phyloP scores from a whole-genome alignment of 768 basidiomycete species.

The Rhodosporidiobolus sp. region DNA sequence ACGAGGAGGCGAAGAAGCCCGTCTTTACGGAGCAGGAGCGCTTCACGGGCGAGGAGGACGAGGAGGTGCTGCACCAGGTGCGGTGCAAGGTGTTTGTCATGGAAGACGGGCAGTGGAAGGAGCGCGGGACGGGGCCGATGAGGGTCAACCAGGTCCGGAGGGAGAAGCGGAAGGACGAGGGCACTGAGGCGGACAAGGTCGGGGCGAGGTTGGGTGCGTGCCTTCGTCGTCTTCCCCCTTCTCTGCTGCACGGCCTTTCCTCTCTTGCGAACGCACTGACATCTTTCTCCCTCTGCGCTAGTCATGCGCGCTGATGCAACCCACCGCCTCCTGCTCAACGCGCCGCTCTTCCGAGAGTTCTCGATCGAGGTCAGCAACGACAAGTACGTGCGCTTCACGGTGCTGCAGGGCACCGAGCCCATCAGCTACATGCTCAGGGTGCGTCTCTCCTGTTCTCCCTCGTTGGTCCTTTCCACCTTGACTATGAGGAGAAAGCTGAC shows the following conservation, averaged over 20 bases:
- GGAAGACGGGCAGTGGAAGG: slow-evolving; percentile 36
- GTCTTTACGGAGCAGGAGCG: slow-evolving; percentile 36
- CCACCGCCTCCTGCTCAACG: slow-evolving; percentile 41
- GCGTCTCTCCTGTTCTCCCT: not conserved
- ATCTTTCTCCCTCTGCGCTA: not conserved
- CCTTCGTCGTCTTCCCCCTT: not conserved
- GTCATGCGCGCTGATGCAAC: slow-evolving; percentile 44
- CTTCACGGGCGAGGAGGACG: slow-evolving; percentile 41
- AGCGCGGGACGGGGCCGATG: slow-evolving; percentile 39
- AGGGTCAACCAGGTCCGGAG: slow-evolving; percentile 23
- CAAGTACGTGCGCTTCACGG: slow-evolving; percentile 42
- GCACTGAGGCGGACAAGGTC: slow-evolving; percentile 11
- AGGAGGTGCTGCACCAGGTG: slow-evolving; percentile 32
- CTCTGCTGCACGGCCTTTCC: not conserved
- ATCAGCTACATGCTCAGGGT: slow-evolving; percentile 42
- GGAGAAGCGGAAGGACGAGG: slow-evolving; percentile 1
- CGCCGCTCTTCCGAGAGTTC: slow-evolving; percentile 39
- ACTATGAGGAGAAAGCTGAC: too few relatives aligned
- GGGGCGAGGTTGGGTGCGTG: slow-evolving; percentile 33
- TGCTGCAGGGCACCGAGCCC: slow-evolving; percentile 24
- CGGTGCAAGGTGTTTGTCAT: slow-evolving; percentile 39
- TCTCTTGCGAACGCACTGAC: not conserved
- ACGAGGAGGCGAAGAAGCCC: slow-evolving; percentile 8
- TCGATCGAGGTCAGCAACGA: slow-evolving; percentile 36
- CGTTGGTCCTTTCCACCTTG: not conserved